Evolutionary conservation across 805 yeast species (phyloP).

Genomic region (Diddensiella santjacobensis): DNA sequence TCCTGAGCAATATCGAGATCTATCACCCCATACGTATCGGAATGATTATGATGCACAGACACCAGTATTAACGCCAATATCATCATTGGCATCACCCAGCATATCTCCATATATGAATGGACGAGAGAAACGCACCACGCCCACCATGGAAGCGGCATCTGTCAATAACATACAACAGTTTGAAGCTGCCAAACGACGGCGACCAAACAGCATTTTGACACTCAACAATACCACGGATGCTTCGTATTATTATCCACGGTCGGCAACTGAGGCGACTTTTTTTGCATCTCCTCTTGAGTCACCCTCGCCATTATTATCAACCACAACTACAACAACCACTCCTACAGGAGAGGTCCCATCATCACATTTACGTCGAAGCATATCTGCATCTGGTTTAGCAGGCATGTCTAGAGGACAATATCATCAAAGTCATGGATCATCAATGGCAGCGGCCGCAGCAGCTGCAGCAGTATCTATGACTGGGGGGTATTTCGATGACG

Average conservation of each 20-base stretch:
- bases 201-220: background rate
- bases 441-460: too few relatives aligned
- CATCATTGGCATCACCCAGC: conserved; percentile 7
- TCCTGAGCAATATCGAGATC: conserved; percentile 7
- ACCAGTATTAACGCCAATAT: conserved; percentile 7
- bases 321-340: background rate
- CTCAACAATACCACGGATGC: background rate
- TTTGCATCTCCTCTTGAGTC: conserved; percentile 12
- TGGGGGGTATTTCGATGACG: background rate
- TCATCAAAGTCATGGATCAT: too few relatives aligned
- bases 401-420: background rate
- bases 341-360: background rate
- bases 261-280: background rate
- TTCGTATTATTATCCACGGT: background rate
- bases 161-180: background rate
- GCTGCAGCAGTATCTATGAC: too few relatives aligned
- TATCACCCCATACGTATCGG: background rate
- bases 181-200: background rate
- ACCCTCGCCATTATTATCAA: conserved; percentile 15
- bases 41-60: conserved; percentile 1
- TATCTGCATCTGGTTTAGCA: conserved; percentile 6
- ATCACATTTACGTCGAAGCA: conserved; percentile 4
- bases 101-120: conserved; percentile 3
- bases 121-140: background rate
- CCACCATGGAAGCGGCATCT: background rate